A percentile compares a stretch with the other conserved stretches of the same genome.
These are phyloP conservation scores for Aspergillus candidus DNA, from an alignment of 2,329 filamentous ascomycete species.

Conservation along the genomic window DNA sequence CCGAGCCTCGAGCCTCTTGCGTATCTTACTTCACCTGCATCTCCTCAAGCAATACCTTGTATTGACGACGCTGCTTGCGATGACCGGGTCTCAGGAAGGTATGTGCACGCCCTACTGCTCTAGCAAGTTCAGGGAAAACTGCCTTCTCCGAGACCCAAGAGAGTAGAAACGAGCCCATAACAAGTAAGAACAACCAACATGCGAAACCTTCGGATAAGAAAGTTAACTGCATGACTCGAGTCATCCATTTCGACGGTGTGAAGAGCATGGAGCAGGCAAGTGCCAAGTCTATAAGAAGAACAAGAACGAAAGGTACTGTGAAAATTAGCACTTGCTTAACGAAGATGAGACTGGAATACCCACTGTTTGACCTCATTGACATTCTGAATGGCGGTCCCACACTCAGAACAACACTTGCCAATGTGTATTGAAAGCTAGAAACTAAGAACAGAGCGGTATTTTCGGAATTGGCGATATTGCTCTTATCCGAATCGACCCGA, in stretches of 20 bases:
- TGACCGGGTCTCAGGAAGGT: conserved; percentile 50
- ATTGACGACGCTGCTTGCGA: conserved; percentile 75
- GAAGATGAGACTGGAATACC: conserved; percentile 29
- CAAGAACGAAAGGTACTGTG: conserved; percentile 73
- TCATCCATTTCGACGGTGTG: conserved; percentile 63
- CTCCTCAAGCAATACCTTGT: conserved; percentile 71
- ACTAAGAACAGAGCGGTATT: conserved; percentile 87
- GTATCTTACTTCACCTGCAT: conserved; percentile 41
- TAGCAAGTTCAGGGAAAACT: conserved; percentile 64
- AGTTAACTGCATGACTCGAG: conserved; percentile 77
- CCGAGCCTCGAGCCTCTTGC: not conserved
- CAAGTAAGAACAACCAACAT: conserved; percentile 64
- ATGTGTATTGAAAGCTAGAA: conserved; percentile 91
- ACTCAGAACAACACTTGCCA: conserved; percentile 81
- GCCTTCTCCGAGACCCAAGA: conserved; percentile 68
- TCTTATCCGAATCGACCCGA: conserved; percentile 66
- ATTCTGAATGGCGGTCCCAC: conserved; percentile 89
- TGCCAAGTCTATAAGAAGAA: conserved; percentile 61
- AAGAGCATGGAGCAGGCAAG: conserved; percentile 77
- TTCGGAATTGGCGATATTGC: conserved; percentile 84
- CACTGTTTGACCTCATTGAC: conserved; percentile 70
- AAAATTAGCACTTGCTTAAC: not conserved
- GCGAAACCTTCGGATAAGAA: conserved; percentile 67
- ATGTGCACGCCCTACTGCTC: conserved; percentile 58
- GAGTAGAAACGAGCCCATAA: conserved; percentile 59